These are phyloP conservation scores for Pyracantha coccinea DNA, from an alignment of 331 rosid genomes.

Conservation along the genomic window DNA sequence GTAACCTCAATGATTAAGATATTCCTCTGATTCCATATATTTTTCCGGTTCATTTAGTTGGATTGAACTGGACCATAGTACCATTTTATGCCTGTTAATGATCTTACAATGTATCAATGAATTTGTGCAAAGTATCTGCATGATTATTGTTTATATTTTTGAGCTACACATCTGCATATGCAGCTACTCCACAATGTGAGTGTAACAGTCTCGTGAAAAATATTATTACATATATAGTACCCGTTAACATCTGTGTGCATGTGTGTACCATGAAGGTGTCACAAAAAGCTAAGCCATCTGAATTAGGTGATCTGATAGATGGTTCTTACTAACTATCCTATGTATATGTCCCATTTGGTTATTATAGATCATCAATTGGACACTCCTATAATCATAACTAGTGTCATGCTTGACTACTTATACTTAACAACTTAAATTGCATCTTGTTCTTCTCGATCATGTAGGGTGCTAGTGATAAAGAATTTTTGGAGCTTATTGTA, in stretches of 20 bases:
- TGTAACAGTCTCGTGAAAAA: neutral
- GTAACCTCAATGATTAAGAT: neutral
- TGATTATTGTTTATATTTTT: neutral
- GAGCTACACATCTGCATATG: neutral
- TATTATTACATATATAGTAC: neutral
- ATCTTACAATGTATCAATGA: neutral
- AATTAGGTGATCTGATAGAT: neutral
- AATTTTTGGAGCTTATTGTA: neutral
- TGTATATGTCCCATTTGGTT: neutral
- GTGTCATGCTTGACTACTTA: neutral
- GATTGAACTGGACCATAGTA: neutral
- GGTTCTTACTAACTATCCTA: neutral
- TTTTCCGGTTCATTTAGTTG: neutral
- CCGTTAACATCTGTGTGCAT: neutral
- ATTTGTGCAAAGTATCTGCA: neutral
- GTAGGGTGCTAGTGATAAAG: neutral
- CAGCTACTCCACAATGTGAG: neutral
- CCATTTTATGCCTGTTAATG: neutral
- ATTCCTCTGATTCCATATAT: neutral
- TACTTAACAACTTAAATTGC: neutral
- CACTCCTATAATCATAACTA: neutral
- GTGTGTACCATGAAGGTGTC: neutral
- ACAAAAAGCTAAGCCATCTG: neutral
- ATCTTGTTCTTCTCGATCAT: neutral
- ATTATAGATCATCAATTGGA: too few relatives aligned